Evolutionary conservation across 1,139 yeast genomes (phyloP).

Genomic region (Saccharomycopsis hybrid): DNA sequence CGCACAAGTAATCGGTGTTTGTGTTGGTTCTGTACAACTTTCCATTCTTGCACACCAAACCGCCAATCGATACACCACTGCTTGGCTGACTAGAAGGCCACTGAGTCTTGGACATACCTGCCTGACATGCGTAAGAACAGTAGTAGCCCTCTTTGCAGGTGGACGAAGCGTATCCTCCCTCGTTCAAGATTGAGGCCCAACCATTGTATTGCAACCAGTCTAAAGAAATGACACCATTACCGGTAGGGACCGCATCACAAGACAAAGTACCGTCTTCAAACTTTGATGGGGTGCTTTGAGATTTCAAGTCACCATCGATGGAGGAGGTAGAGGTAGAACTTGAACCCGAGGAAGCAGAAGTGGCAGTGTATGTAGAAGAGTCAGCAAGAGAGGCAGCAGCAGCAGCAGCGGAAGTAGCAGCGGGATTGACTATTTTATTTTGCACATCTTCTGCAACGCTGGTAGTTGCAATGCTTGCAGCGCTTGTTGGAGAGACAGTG

Average conservation of each 20-base stretch:
- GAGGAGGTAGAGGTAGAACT: constrained; percentile 24
- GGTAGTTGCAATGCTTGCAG: not conserved
- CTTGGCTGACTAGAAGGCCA: constrained; percentile 73
- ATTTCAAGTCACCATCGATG: constrained; percentile 49
- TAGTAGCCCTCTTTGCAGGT: constrained; percentile 66
- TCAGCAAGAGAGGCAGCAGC: constrained; percentile 21
- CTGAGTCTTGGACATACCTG: constrained; percentile 89
- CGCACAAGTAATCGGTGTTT: constrained; percentile 57
- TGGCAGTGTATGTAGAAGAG: constrained; percentile 21
- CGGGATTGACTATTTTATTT: not conserved
- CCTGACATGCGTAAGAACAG: constrained; percentile 83
- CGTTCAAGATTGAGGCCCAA: constrained; percentile 65
- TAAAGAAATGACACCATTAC: constrained; percentile 67
- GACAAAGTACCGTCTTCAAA: constrained; percentile 60
- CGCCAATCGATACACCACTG: constrained; percentile 75
- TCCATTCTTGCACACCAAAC: constrained; percentile 64
- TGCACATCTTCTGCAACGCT: constrained; percentile 2
- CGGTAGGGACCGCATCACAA: constrained; percentile 59
- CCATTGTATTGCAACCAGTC: constrained; percentile 61
- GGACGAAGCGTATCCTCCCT: constrained; percentile 58
- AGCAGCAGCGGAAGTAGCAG: not conserved
- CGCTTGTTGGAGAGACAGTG: not conserved
- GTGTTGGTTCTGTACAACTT: constrained; percentile 61
- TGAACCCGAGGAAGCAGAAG: constrained; percentile 2
- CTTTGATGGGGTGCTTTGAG: constrained; percentile 45